phyloP scores from a whole-genome alignment of 2,329 filamentous ascomycete genomes.

The Diplodia corticola region DNA sequence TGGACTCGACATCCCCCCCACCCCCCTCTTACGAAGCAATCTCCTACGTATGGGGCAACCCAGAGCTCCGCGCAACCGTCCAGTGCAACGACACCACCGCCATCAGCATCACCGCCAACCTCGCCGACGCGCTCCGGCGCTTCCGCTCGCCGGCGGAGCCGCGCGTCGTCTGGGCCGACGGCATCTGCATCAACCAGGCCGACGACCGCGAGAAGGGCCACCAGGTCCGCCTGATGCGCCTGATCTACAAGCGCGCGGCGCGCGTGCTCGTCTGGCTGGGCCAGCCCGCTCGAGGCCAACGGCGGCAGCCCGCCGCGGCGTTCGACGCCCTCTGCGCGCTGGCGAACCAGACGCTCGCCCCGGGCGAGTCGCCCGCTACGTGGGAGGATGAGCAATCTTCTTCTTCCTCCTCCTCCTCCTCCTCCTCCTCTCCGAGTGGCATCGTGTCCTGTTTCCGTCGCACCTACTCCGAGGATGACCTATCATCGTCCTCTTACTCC shows the following conservation, averaged over 20 bases:
- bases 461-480: neutral
- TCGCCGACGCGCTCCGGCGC: neutral
- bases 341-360: neutral
- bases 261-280: conserved; percentile 26
- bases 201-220: conserved; percentile 19
- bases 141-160: neutral
- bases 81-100: neutral
- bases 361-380: neutral
- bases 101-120: neutral
- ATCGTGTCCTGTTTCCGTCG: too few species aligned
- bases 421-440: neutral
- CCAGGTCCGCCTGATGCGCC: conserved; percentile 26
- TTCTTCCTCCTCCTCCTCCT: too few species aligned
- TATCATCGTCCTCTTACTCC: neutral
- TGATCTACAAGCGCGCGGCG: conserved; percentile 23
- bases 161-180: conserved; percentile 25
- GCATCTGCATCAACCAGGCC: conserved; percentile 27
- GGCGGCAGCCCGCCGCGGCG: neutral
- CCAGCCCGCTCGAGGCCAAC: neutral
- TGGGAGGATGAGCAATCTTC: neutral
- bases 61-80: neutral
- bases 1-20: neutral
- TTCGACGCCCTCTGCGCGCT: neutral
- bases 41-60: conserved; percentile 8
- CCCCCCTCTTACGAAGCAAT: neutral